Percentiles rank a stretch among this genome's conserved stretches.
phyloP scores from a whole-genome alignment of 495 filamentous ascomycete genomes.

The Parachaetomium inaequale region DNA sequence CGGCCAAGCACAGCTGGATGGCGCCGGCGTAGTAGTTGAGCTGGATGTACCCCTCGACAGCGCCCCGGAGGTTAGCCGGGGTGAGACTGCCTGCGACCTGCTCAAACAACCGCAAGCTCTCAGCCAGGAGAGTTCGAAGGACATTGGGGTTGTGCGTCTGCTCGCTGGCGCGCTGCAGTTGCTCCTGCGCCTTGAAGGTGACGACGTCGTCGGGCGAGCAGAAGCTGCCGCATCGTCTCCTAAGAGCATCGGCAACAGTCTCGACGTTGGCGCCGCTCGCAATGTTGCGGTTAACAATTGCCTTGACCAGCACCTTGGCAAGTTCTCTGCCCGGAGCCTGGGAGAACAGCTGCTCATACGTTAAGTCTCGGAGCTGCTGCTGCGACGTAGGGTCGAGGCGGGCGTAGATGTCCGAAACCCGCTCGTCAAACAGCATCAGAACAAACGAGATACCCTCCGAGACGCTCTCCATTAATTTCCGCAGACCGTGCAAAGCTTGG shows the following conservation, averaged over 20 bases:
- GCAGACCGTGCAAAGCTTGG: constrained; percentile 80
- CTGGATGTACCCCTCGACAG: constrained; percentile 69
- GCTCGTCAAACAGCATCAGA: constrained; percentile 86
- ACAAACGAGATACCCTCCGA: constrained; percentile 97
- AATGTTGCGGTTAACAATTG: constrained; percentile 96
- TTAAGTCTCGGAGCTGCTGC: constrained; percentile 67
- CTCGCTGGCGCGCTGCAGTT: constrained; percentile 81
- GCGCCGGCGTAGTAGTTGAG: constrained; percentile 92
- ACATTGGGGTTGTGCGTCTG: constrained; percentile 67
- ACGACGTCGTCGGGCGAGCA: constrained; percentile 95
- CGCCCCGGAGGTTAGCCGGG: constrained; percentile 72
- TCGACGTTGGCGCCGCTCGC: constrained; percentile 94
- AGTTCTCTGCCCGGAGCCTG: constrained; percentile 74
- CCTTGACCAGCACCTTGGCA: constrained; percentile 95
- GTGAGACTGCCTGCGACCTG: constrained; percentile 78
- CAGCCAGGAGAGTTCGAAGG: constrained; percentile 77
- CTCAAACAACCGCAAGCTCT: constrained; percentile 83
- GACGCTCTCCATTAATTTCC: constrained; percentile 75
- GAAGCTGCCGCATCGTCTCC: constrained; percentile 89
- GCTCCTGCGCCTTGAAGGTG: constrained; percentile 96
- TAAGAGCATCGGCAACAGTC: constrained; percentile 87
- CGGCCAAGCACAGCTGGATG: constrained; percentile 79
- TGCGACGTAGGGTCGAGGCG: constrained; percentile 66
- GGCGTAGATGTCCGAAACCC: constrained; percentile 81
- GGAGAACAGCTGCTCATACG: constrained; percentile 82